Base-by-base conservation (phyloP, 1,284 basidiomycete species). In the Leucoagaricus sp. region DNA sequence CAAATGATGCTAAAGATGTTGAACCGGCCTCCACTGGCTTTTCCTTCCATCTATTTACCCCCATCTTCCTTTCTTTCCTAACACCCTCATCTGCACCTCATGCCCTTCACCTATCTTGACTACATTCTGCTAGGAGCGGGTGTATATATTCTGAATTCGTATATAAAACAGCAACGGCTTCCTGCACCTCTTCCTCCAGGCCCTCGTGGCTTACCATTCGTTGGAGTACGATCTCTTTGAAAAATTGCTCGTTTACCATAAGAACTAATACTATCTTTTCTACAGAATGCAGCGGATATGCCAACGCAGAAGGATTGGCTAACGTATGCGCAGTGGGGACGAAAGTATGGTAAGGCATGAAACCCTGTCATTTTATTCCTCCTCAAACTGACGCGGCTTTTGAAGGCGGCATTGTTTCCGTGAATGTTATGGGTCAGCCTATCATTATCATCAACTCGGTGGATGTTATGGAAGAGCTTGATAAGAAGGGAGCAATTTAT, bases 311-410 rank as follows among this genome's bases (percentile, higher is more conserved):
- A 68, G 49, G 71, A 70, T 13, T 81, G 79, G 79, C 65, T 75
- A 42, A 71, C 70, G 0, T 78, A 76, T 58, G 68, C 75, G 5
- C 66, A 78, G 25, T 77, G 80, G 78, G 71, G 77, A 17, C 64
- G 68, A 41, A 71, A 70, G 66, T 79, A 70, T 55, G 78, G 79
- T 71, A 61, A 2, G 69, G 61, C 9, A 51, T n/a, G n/a, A n/a
- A n/a, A 17, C 34, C 10, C 10, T 2, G 26, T 12, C 28, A 15
- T 26, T 12, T 28, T 26, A 15, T 2, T 12, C 13, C 23, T 26
- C 25, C 1, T 17, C 28, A 26, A 28, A 15, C 26, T 15, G 25
- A 29, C 23, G 25, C 15, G n/a, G 15, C 15, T 5, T 9, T 23
- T 12, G n/a, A 15, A 71, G 67, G 69, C 21, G 64, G 64, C 5